Evolutionary conservation across 164 flowering plant genomes (phyloP), one percentile per base, ranked within the genome.

Genomic region (Stephania japonica): DNA sequence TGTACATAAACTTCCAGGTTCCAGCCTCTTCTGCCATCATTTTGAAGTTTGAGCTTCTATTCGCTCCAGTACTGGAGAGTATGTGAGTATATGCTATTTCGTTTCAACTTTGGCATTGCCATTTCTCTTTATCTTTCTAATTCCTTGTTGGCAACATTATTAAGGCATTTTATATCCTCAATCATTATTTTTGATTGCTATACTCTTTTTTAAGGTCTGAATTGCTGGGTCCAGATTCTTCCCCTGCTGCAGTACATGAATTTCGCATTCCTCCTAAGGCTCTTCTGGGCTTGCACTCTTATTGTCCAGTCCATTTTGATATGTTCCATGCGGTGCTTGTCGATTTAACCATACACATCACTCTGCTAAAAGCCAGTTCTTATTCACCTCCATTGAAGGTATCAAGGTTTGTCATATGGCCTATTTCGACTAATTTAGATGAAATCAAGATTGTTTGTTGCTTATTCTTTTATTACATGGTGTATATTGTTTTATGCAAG

Each of bases 261-360:
- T 92, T 95, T 74, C 86, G 98, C 24, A 83, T 95, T 76, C 97
- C 99, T 83, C 91, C 98, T 27, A 93, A 91, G 80, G 93, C 98
- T 80, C 98, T 93, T 79, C 78, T 90, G 14, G 99, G 98, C 70
- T 73, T 96, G 85, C 99, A 96, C 80, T 89, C 98, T 23, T 96
- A 96, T 78, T 96, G 97, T 72, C 99, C 98, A 69, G 87, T 96
- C 72, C 90, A 90, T 80, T 96, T 96, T 80, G 99, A 95, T 84
- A 77, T 91, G 26, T 90, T 88, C 78, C 97, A 95, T 83, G 80
- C 95, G 5, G 99, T 92, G 63, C 92, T 93, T 78, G 85, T 96
- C 80, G 99, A 96, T 79, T 72, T 83, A 70, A 89, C 83, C 70
- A 77, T 96, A 62, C 99, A 96, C 65, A 78, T 82, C 71, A 83